phyloP scores from a whole-genome alignment of 768 basidiomycete genomes.

The Pulveroboletus sp. region DNA sequence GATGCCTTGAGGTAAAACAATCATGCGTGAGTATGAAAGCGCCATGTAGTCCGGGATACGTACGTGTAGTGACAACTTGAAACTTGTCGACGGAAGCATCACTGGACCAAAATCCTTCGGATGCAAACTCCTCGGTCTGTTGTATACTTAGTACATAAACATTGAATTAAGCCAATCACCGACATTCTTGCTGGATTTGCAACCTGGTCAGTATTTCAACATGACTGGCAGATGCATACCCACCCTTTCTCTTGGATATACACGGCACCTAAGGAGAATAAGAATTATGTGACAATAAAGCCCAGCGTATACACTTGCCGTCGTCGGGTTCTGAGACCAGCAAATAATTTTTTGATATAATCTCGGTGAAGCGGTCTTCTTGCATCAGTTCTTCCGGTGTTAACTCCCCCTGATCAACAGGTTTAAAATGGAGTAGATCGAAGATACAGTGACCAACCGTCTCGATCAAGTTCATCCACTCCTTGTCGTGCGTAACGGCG shows the following conservation, averaged over 20 bases:
- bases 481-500: slow-evolving; percentile 8
- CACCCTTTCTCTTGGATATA: background rate
- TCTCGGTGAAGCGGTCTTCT: background rate
- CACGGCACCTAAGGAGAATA: background rate
- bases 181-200: background rate
- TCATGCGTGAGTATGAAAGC: background rate
- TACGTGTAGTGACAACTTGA: slow-evolving; percentile 1
- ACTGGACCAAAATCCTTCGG: background rate
- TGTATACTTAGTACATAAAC: no score
- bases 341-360: background rate
- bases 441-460: background rate
- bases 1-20: no score
- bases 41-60: background rate
- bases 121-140: no score
- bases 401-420: background rate
- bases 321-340: background rate
- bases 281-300: background rate
- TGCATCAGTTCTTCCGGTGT: background rate
- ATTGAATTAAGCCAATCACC: no score
- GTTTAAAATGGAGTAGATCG: background rate
- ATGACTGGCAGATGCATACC: background rate
- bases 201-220: background rate
- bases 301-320: background rate
- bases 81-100: background rate
- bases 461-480: slow-evolving; percentile 6